Evolutionary conservation across 345 rosid species (phyloP).

Genomic region (Hibiscus tridactylites): DNA sequence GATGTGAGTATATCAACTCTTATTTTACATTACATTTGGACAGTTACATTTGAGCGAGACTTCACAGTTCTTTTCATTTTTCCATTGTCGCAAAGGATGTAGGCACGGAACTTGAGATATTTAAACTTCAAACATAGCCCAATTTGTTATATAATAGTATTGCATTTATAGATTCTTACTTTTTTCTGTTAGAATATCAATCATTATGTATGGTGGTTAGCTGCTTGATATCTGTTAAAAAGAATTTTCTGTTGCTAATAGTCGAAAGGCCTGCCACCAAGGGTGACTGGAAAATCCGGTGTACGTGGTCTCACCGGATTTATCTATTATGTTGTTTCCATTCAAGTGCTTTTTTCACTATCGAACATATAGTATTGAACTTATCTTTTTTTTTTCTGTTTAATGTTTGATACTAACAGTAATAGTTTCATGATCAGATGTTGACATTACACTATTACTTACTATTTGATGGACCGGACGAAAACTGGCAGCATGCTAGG

Average conservation of each 20-base stretch:
- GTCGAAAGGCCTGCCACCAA: background rate
- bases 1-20: slow-evolving; percentile 48
- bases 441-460: slow-evolving; percentile 85
- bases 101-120: background rate
- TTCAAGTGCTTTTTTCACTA: background rate
- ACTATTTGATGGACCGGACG: slow-evolving; percentile 84
- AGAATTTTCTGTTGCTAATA: background rate
- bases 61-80: background rate
- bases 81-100: background rate
- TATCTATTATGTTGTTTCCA: background rate
- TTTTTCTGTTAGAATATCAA: background rate
- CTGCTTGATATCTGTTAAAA: background rate
- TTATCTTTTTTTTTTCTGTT: background rate
- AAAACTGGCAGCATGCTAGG: slow-evolving; percentile 63
- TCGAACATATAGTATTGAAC: background rate
- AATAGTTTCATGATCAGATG: slow-evolving; percentile 45
- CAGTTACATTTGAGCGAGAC: background rate
- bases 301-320: background rate
- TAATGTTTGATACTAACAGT: background rate
- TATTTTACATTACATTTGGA: background rate
- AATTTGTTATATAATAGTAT: background rate
- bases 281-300: background rate
- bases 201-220: background rate
- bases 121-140: background rate
- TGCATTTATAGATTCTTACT: background rate